Base-by-base conservation (phyloP, 495 filamentous ascomycete genomes). In the Penicillium macrosclerotiorum region DNA sequence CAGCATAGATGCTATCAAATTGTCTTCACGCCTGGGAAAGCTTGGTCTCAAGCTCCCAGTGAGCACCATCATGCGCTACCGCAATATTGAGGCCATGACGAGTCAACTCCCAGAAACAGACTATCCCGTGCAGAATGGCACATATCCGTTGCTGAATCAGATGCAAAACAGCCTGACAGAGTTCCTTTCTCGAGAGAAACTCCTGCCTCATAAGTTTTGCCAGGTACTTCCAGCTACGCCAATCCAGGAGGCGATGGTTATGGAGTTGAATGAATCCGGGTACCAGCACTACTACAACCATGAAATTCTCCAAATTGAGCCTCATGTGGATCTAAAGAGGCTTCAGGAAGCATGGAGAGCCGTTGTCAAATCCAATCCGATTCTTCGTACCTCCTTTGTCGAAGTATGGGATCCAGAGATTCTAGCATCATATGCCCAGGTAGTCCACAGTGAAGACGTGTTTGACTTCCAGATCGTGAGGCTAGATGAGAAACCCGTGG, bases 1-100 rank as follows among this genome's bases (percentile, higher is more conserved):
- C 62, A 95, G 91, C 13, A 92, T 96, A 55, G 86, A 86, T 55
- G 86, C 89, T 19, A 89, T 95, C 62, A 88, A 84, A 55, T 61
- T 89, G 4, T 81, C 85, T 11, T 82, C 86, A 1, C 67, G 79
- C 38, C 69, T 92, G 16, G 83, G 77, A 50, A 73, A 67, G 37
- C 50, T 57, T 11, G 79, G 77, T 0, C 70, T 90, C 42, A 63
- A 66, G 3, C 49, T 91, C 38, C 73, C 82, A 7, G 77, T 88
- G 9, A 85, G 86, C 58, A 62, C 63, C 25, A 79, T 94, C 35
- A 83, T 92, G 77, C 80, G 75, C 47, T 71, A 69, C n/a, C 79
- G 81, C 36, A 88, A 80, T 1, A 78, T 93, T 17, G 62, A 69
- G 7, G 72, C 66, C 23, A 79, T 88, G 61, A 36, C 64, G 4